Evolutionary conservation across 306 rosid genomes (phyloP).

Genomic region (Medicago lupulina): DNA sequence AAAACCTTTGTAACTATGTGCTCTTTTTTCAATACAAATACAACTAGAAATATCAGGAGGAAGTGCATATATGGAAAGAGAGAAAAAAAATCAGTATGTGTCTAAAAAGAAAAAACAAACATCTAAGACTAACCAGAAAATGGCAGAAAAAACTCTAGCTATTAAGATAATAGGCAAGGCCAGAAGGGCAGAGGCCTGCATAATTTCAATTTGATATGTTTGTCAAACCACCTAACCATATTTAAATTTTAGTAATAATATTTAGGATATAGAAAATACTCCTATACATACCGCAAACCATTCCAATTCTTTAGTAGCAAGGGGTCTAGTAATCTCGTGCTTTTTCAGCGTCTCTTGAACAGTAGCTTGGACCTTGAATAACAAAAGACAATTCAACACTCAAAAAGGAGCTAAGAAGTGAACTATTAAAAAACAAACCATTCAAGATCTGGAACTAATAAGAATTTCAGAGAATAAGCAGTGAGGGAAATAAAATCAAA

Average conservation of each 20-base stretch:
- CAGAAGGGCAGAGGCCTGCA: slow-evolving; percentile 92
- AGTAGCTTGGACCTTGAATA: slow-evolving; percentile 71
- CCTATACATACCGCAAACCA: slow-evolving; percentile 87
- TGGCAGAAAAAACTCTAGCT: slow-evolving; percentile 67
- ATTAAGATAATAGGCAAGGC: slow-evolving; percentile 80
- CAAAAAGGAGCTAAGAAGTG: slow-evolving; percentile 9
- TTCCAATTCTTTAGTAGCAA: slow-evolving; percentile 89
- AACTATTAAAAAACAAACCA: not conserved
- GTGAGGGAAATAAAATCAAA: not conserved
- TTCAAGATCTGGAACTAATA: slow-evolving; percentile 9
- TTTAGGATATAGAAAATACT: slow-evolving; percentile 26
- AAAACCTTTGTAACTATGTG: slow-evolving; percentile 10
- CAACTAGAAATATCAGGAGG: slow-evolving; percentile 8
- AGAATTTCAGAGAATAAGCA: slow-evolving; percentile 14
- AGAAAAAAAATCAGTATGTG: slow-evolving; percentile 25
- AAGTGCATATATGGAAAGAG: not conserved
- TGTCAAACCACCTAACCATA: slow-evolving; percentile 36
- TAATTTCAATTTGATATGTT: slow-evolving; percentile 39
- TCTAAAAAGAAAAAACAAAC: not conserved
- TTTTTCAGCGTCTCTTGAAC: slow-evolving; percentile 71
- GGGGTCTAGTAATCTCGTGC: slow-evolving; percentile 80
- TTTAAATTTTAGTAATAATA: not conserved
- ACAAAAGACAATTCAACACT: slow-evolving; percentile 37
- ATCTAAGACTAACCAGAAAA: slow-evolving; percentile 66
- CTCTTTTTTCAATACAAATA: not conserved